A percentile compares a stretch with the other conserved stretches of the same genome.
These are phyloP conservation scores for Pythium plurisporium DNA, from an alignment of 352 stramenopile species.

Conservation along the genomic window DNA sequence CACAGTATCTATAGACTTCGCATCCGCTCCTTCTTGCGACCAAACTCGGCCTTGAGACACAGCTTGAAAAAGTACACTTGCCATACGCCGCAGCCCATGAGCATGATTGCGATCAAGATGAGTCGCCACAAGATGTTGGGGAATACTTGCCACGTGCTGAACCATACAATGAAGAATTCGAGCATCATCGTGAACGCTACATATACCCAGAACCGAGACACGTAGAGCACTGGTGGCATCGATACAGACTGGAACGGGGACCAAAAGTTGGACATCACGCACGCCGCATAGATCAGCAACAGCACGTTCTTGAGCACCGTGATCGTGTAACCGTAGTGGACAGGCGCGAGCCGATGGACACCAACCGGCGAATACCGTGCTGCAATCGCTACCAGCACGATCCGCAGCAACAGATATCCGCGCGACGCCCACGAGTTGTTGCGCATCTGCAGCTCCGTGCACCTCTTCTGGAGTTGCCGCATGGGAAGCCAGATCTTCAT, in stretches of 20 bases:
- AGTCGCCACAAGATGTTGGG: slow-evolving; percentile 72
- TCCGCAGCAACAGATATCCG: slow-evolving; percentile 51
- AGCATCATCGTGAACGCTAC: slow-evolving; percentile 36
- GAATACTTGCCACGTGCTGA: slow-evolving; percentile 78
- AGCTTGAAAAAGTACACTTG: slow-evolving; percentile 73
- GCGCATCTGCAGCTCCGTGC: slow-evolving; percentile 49
- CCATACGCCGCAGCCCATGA: slow-evolving; percentile 54
- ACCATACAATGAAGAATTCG: slow-evolving; percentile 72
- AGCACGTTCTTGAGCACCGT: slow-evolving; percentile 80
- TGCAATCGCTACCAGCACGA: slow-evolving; percentile 51
- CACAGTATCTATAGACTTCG: slow-evolving; percentile 46
- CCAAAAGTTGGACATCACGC: slow-evolving; percentile 81
- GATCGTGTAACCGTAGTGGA: slow-evolving; percentile 70
- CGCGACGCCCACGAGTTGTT: slow-evolving; percentile 43
- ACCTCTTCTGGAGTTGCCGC: slow-evolving; percentile 51
- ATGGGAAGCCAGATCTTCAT: slow-evolving; percentile 67
- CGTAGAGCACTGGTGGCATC: slow-evolving; percentile 71
- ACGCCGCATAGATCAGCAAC: slow-evolving; percentile 69
- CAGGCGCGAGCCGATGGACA: slow-evolving; percentile 65
- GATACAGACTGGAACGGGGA: slow-evolving; percentile 37
- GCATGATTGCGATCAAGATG: slow-evolving; percentile 45
- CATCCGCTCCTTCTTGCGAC: slow-evolving; percentile 74
- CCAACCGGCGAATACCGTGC: slow-evolving; percentile 52
- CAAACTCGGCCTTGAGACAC: slow-evolving; percentile 62
- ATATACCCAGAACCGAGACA: slow-evolving; percentile 67